Evolutionary conservation across 495 filamentous ascomycete genomes (phyloP), one percentile per base, ranked within the genome.

Genomic region (Xylaria acuta): DNA sequence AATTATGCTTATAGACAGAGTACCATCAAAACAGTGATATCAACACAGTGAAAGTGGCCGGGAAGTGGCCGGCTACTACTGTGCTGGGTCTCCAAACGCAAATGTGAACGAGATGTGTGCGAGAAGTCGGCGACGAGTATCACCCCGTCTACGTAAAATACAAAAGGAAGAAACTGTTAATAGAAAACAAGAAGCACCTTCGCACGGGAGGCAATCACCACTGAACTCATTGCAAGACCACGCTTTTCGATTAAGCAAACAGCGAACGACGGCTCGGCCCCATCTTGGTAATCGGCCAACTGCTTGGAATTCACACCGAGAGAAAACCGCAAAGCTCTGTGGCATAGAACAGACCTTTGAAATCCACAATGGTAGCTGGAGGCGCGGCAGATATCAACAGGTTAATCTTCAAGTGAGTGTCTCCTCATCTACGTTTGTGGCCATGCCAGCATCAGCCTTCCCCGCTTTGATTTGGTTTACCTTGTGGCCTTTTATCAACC

Each of bases 381-480:
- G 74, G 69, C 59, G 67, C 79, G 58, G 73, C 80, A 22, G 77
- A 77, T 14, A 71, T 77, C n/a, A 85, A 85, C 72, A 80, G 80
- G 78, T 78, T 75, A n/a, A 81, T 77, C 67, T 85, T 85, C 77
- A 81, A 85, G 84, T 84, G 70, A 77, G 83, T 76, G 63, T 27
- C 49, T 47, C 1, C 8, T 32, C 41, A 36, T 72, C 59, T 69
- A 41, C 27, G 16, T 41, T 27, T 43, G n/a, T 34, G 51, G 16
- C 40, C 16, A 1, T 54, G 22, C 47, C 3, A 38, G 41, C 34
- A n/a, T 58, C 49, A 64, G 58, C 47, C 36, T 64, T 69, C 49
- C 74, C 63, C 71, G 69, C 58, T 56, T 70, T 45, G 34, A 47
- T 45, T 49, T 32, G 18, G 40, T 38, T 38, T 22, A 38, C 58